Base-by-base conservation (phyloP, 192 early-diverging fungal species). In the Coemansia sp. region DNA sequence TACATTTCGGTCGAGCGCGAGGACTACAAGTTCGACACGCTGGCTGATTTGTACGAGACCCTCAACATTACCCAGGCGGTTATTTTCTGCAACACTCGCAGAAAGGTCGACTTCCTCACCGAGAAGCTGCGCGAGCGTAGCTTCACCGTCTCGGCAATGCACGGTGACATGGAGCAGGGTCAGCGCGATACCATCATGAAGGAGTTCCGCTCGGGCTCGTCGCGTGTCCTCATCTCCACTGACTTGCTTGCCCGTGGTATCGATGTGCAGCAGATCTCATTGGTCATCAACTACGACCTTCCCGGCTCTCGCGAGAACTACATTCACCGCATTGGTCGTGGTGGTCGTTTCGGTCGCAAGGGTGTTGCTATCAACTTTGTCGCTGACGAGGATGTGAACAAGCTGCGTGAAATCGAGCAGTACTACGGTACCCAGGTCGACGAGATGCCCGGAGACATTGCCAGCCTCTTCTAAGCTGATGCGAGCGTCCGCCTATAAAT, bases 291-390 rank as follows among this genome's bases (percentile, higher is more conserved):
- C 93, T 99, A 99, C 87, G 97, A 99, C 80, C 88, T 99, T 61
- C 96, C 97, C 67, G 84, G 90, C 80, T 96, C 95, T 87, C 88
- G 88, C 70, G 97, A 98, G 86, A 98, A 98, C 92, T 99, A 99
- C 89, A 97, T 99, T 70, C 97, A 99, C 84, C 90, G 95, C 82
- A 99, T 99, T 83, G 97, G 97, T 90, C 93, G 97, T 88, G 92
- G 93, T 90, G 96, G 97, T 88, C 96, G 97, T 90, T 99, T 98
- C 89, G 97, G 97, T 82, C 93, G 97, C 82, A 99, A 98, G 89
- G 97, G 97, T 89, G 96, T 99, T 73, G 94, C 96, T 66, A 97
- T 99, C 88, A 99, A 99, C 89, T 99, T 99, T 87, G 95, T 99
- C 68, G 90, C 93, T 59, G 89, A 87, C 76, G 95, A 99, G n/a